Evolutionary conservation across 805 yeast genomes (phyloP), one percentile per base, ranked within the genome.

Genomic region (Groenewaldozyma salmanticensis): DNA sequence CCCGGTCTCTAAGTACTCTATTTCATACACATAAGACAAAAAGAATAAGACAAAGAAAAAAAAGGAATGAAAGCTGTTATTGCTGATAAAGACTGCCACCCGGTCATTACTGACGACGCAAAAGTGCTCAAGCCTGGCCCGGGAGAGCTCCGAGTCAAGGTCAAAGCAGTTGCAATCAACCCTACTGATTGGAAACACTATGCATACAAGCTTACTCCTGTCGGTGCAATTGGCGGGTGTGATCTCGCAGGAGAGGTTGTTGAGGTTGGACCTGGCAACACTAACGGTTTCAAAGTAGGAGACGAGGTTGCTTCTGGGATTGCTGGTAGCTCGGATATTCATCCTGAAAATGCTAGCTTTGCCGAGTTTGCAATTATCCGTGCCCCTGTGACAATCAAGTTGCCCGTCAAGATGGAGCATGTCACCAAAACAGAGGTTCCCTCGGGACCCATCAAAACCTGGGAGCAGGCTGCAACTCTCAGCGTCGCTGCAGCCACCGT

Each of bases 221-320:
- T 11, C 15, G 33, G 40, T 3, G 3, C 6, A 37, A 64, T 67
- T n/a, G 66, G 72, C 60, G 82, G 80, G 35, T 79, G 74, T 49
- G 85, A 78, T 52, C 90, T 85, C 2, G 60, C 76, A 18, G 95
- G 95, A 33, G 70, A 58, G 9, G 74, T 86, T 36, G 88, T 71
- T 27, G 73, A 78, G 5, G 71, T 72, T 21, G 95, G 95, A 27
- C 49, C 60, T 1, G 59, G 68, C 1, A 90, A 81, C 29, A 61
- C 61, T 3, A 58, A 68, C 35, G n/a, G n/a, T n/a, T 77, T 62
- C 55, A 57, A 68, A 37, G 74, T 77, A 32, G 94, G 94, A 31
- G 95, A 86, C 52, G 68, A 72, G 40, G 34, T 31, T 31, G 11
- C 17, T 16, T 21, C 7, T 33, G 70, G 75, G 11, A 61, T 73